Percentiles rank a stretch among this genome's conserved stretches.
phyloP scores from a whole-genome alignment of 73 alveolate species.

The Paramecium caudatum region DNA sequence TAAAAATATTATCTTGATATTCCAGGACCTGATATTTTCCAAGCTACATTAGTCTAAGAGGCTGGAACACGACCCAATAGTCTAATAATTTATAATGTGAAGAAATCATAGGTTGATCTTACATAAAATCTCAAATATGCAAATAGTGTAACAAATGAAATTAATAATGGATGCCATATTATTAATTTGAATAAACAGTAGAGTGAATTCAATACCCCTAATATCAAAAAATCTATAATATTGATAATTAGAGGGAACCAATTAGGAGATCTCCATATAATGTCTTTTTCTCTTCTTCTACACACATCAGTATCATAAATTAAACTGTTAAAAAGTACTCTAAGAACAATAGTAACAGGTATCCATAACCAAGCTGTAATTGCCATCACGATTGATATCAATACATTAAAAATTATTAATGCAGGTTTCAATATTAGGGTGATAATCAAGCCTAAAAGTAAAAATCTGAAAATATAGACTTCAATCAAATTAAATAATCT shows the following conservation, averaged over 20 bases:
- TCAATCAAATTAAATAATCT: conserved; percentile 13
- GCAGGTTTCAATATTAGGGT: background rate
- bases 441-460: background rate
- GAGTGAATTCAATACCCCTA: background rate
- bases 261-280: conserved; percentile 9
- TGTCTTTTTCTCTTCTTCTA: background rate
- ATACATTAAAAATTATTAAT: background rate
- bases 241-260: conserved; percentile 38
- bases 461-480: conserved; percentile 51
- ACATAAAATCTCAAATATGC: background rate
- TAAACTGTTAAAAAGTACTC: background rate
- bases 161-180: conserved; percentile 24
- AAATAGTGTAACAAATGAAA: background rate
- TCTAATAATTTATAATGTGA: background rate
- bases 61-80: conserved; percentile 57
- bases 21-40: conserved; percentile 66
- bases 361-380: conserved; percentile 26
- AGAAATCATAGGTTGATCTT: background rate
- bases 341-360: background rate
- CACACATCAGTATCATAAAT: conserved; percentile 33
- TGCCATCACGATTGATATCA: background rate
- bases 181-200: conserved; percentile 3
- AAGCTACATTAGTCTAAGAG: background rate
- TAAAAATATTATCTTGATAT: conserved; percentile 30
- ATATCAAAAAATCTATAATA: background rate